Evolutionary conservation across 2,329 filamentous ascomycete species (phyloP).

Genomic region (Monilinia polystroma): DNA sequence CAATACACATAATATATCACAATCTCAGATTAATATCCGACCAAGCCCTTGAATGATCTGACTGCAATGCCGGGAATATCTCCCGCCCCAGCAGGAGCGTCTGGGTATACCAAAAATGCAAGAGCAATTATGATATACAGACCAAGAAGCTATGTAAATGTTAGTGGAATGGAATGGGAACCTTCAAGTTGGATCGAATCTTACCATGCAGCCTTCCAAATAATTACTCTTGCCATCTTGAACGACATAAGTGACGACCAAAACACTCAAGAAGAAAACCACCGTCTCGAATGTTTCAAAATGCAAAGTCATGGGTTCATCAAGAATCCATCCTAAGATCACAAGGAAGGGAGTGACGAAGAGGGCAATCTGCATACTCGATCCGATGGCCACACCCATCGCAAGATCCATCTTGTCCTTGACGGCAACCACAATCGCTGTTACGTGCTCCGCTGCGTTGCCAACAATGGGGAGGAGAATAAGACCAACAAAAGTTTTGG

Average conservation of each 20-base stretch:
- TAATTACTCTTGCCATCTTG: conserved; percentile 86
- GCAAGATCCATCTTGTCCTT: conserved; percentile 74
- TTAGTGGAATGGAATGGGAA: conserved; percentile 2
- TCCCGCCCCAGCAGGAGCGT: conserved; percentile 42
- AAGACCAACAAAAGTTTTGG: conserved; percentile 76
- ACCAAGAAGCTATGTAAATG: conserved; percentile 50
- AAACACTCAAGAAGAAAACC: conserved; percentile 70
- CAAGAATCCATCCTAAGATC: conserved; percentile 72
- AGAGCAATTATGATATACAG: conserved; percentile 58
- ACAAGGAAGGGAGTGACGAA: conserved; percentile 78
- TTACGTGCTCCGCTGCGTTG: conserved; percentile 77
- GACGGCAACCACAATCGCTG: conserved; percentile 71
- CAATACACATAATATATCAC: not conserved
- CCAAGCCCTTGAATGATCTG: conserved; percentile 21
- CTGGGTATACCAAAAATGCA: conserved; percentile 61
- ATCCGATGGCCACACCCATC: conserved; percentile 77
- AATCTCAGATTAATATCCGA: conserved; percentile 17
- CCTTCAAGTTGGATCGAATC: not conserved
- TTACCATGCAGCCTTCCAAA: conserved; percentile 70
- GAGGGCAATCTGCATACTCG: conserved; percentile 77
- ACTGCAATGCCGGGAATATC: conserved; percentile 16
- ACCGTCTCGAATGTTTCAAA: conserved; percentile 81
- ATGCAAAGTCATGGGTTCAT: conserved; percentile 68
- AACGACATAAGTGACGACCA: conserved; percentile 74
- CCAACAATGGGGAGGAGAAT: conserved; percentile 77